Evolutionary conservation across 176 grass and related monocot genomes (phyloP).

Genomic region (Hyparrhenia diplandra): DNA sequence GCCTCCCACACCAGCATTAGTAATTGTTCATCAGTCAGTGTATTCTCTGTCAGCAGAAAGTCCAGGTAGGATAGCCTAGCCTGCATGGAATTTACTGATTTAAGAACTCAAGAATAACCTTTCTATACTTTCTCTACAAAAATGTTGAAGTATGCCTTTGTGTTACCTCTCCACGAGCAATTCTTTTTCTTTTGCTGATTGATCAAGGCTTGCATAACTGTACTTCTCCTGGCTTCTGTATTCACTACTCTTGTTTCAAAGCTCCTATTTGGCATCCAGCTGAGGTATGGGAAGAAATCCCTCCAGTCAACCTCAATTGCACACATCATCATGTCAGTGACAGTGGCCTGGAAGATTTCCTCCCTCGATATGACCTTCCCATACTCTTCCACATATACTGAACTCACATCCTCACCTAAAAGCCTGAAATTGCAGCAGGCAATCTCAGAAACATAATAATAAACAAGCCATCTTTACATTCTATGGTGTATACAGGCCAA

Average conservation of each 20-base stretch:
- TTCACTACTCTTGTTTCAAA: constrained; percentile 50
- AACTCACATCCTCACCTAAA: constrained; percentile 58
- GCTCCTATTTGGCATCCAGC: constrained; percentile 77
- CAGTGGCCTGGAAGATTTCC: constrained; percentile 55
- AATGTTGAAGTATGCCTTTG: not conserved
- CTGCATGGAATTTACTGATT: constrained; percentile 27
- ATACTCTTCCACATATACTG: constrained; percentile 68
- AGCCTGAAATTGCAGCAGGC: constrained; percentile 37
- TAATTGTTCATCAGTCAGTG: constrained; percentile 60
- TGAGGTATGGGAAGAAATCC: constrained; percentile 92
- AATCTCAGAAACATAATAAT: not conserved
- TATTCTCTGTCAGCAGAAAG: constrained; percentile 56
- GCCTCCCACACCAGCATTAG: constrained; percentile 63
- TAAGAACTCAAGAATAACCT: not conserved
- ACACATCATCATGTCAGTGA: constrained; percentile 74
- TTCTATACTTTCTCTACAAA: not conserved
- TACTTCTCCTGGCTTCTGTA: constrained; percentile 37
- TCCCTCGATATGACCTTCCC: constrained; percentile 48
- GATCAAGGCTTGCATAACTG: constrained; percentile 59
- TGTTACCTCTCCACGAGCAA: constrained; percentile 58
- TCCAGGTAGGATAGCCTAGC: constrained; percentile 62
- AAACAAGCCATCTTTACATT: not conserved
- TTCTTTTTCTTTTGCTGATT: constrained; percentile 54
- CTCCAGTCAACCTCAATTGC: constrained; percentile 92
- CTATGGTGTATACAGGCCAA: not conserved